A percentile compares a stretch with the other conserved stretches of the same genome.
Evolutionary conservation across 306 rosid genomes (phyloP).

Genomic region (Cicer bijugum): DNA sequence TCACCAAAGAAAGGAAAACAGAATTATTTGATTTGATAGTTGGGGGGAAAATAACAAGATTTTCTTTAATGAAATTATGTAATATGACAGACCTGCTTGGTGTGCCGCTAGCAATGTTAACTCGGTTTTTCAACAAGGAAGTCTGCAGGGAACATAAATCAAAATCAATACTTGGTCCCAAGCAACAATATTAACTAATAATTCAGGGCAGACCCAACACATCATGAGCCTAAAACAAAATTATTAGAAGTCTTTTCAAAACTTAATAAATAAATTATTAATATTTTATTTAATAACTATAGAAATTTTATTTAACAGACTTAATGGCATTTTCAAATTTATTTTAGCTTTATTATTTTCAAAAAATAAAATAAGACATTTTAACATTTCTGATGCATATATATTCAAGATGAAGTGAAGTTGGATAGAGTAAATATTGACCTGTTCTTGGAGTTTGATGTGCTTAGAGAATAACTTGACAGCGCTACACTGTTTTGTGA

Average conservation of each 20-base stretch:
- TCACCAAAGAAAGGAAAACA: neutral
- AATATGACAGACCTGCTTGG: conserved; percentile 80
- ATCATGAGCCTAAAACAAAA: no score
- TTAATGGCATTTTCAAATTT: no score
- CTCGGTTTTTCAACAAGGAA: conserved; percentile 73
- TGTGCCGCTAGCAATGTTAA: conserved; percentile 89
- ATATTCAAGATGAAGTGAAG: no score
- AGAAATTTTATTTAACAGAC: no score
- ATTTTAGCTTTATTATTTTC: no score
- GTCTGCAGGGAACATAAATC: conserved; percentile 56
- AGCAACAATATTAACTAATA: no score
- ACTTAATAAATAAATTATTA: no score
- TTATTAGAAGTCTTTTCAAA: no score
- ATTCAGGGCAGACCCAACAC: no score
- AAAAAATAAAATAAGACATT: no score
- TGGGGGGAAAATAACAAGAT: neutral
- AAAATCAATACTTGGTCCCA: neutral
- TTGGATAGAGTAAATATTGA: neutral
- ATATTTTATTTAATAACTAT: no score
- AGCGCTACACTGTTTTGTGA: conserved; percentile 73
- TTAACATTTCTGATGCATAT: no score
- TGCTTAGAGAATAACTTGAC: conserved; percentile 89
- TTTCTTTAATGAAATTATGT: neutral
- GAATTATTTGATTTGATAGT: neutral
- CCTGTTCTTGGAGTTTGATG: conserved; percentile 88